phyloP scores from a whole-genome alignment of 139 green algal genomes.

The Mychonastes homosphaera region DNA sequence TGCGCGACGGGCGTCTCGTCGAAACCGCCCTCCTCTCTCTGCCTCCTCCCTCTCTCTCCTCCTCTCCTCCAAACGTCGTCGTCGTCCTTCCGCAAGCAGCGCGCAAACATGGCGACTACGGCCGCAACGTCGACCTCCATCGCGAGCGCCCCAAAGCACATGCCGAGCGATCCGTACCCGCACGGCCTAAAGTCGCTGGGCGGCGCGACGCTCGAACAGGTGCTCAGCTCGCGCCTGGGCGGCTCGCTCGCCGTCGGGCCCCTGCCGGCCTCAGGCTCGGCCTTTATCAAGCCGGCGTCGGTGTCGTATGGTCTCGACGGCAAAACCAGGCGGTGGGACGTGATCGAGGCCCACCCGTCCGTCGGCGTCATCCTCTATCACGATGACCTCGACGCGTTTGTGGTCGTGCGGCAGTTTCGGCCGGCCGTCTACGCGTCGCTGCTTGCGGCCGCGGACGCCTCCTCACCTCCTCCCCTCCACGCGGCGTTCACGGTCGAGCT shows the following conservation, averaged over 20 bases:
- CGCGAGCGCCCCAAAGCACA: neutral
- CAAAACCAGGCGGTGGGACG: slow-evolving; percentile 53
- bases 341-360: slow-evolving; percentile 53
- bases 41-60: too few species aligned
- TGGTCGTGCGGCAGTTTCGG: slow-evolving; percentile 68
- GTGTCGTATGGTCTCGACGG: slow-evolving; percentile 50
- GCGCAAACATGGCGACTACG: too few species aligned
- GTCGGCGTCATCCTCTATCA: slow-evolving; percentile 70
- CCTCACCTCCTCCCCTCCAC: too few species aligned
- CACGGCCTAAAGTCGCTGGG: slow-evolving; percentile 16
- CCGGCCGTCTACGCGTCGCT: slow-evolving; percentile 50
- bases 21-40: too few species aligned
- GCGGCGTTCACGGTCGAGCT: slow-evolving; percentile 83
- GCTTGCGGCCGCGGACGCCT: slow-evolving; percentile 24
- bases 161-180: slow-evolving; percentile 10
- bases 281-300: slow-evolving; percentile 44
- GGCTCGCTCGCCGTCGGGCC: slow-evolving; percentile 10
- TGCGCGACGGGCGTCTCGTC: too few species aligned
- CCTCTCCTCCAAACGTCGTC: too few species aligned
- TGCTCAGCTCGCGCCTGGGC: slow-evolving; percentile 22
- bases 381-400: slow-evolving; percentile 18
- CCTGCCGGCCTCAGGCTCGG: slow-evolving; percentile 8
- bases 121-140: too few species aligned
- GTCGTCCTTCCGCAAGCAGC: too few species aligned
- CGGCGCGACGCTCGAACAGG: neutral